phyloP scores from a whole-genome alignment of 257 asterid species.

The Solanum phureja region DNA sequence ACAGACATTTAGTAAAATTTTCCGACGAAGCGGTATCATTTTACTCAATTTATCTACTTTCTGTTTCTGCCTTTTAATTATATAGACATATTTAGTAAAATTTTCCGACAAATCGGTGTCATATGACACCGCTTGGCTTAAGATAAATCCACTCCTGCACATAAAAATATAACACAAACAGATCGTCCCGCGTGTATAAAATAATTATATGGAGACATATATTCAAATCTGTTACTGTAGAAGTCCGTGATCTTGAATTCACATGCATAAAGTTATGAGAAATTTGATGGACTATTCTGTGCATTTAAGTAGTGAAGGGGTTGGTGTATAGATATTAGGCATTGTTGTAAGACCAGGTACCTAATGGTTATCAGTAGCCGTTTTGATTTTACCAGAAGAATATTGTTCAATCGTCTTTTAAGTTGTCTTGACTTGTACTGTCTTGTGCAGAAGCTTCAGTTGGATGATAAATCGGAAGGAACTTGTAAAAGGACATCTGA shows the following conservation, averaged over 20 bases:
- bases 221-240: not conserved
- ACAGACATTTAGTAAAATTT: not conserved
- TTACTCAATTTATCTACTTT: not conserved
- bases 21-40: not conserved
- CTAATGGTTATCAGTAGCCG: not conserved
- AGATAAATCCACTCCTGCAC: not conserved
- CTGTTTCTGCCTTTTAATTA: not conserved
- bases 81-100: not conserved
- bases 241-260: not conserved
- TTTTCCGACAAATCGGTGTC: not conserved
- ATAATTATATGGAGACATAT: not conserved
- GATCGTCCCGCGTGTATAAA: not conserved
- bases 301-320: not conserved
- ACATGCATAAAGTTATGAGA: not conserved
- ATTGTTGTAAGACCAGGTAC: not conserved
- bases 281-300: not conserved
- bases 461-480: slow-evolving; percentile 12
- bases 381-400: not conserved
- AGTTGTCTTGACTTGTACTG: not conserved
- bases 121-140: not conserved
- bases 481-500: slow-evolving; percentile 21
- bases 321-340: not conserved
- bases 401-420: not conserved
- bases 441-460: slow-evolving; percentile 24
- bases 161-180: not conserved